phyloP scores from a whole-genome alignment of 2,329 filamentous ascomycete species.

The Aspergillus neotritici region DNA sequence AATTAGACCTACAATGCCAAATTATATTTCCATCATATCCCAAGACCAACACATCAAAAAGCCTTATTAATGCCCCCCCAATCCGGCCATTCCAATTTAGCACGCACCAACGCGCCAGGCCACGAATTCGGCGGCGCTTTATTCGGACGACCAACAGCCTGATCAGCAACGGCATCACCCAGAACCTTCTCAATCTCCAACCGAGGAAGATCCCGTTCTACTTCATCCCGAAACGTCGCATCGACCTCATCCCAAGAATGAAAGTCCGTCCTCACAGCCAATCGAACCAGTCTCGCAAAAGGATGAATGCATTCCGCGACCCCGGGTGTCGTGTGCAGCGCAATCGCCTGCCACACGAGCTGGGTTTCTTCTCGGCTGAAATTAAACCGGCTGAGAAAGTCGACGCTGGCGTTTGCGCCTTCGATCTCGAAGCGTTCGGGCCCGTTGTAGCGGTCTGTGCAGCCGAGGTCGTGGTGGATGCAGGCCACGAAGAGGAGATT shows the following conservation, averaged over 20 bases:
- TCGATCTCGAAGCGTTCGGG: conserved; percentile 43
- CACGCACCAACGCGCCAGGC: conserved; percentile 25
- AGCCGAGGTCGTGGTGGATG: conserved; percentile 35
- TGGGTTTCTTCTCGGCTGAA: conserved; percentile 25
- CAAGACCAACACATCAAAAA: conserved; percentile 11
- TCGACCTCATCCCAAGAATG: conserved; percentile 17
- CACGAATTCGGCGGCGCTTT: conserved; percentile 39
- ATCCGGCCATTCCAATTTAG: conserved; percentile 18
- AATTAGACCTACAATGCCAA: too few species aligned
- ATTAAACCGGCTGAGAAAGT: conserved; percentile 23
- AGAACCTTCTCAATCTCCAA: conserved; percentile 41
- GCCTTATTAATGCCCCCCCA: conserved; percentile 22
- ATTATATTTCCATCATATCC: too few species aligned
- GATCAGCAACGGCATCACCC: conserved; percentile 39
- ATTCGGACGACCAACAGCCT: conserved; percentile 30
- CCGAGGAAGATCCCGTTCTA: conserved; percentile 26
- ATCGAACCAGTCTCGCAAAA: conserved; percentile 33
- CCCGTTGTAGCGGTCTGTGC: conserved; percentile 22
- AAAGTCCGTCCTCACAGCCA: conserved; percentile 39
- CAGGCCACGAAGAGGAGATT: conserved; percentile 24
- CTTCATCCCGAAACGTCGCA: conserved; percentile 13
- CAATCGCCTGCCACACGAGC: conserved; percentile 44
- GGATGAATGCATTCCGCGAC: conserved; percentile 42
- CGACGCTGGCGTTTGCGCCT: conserved; percentile 39
- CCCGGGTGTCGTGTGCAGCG: conserved; percentile 40